These are phyloP conservation scores for Microsporum audouinii DNA, from an alignment of 2,329 filamentous ascomycete genomes.

Conservation along the genomic window DNA sequence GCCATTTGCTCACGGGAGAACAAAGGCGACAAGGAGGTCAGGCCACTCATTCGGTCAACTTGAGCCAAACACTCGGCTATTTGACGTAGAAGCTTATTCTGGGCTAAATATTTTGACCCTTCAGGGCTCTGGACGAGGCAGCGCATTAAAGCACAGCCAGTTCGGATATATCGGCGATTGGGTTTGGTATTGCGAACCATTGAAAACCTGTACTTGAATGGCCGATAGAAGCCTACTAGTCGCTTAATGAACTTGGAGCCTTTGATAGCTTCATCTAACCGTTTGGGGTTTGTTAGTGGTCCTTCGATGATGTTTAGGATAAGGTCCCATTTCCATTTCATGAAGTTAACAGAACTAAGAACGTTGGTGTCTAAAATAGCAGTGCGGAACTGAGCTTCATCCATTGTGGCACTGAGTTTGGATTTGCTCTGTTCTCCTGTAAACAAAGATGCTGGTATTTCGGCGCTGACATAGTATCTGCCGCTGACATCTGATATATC, in stretches of 20 bases:
- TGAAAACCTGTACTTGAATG: slow-evolving; percentile 93
- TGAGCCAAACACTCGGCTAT: slow-evolving; percentile 93
- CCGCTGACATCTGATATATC: slow-evolving; percentile 24
- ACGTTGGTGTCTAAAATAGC: slow-evolving; percentile 65
- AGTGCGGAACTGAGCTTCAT: slow-evolving; percentile 52
- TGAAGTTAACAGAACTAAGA: slow-evolving; percentile 75
- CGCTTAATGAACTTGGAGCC: slow-evolving; percentile 94
- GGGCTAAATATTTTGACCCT: slow-evolving; percentile 71
- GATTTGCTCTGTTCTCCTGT: slow-evolving; percentile 35
- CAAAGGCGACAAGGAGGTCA: slow-evolving; percentile 65
- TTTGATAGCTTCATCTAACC: slow-evolving; percentile 85
- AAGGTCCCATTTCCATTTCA: slow-evolving; percentile 96
- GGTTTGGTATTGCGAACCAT: slow-evolving; percentile 81
- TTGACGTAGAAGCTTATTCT: slow-evolving; percentile 87
- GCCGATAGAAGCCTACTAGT: slow-evolving; percentile 85
- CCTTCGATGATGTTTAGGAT: slow-evolving; percentile 87
- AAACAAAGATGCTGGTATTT: slow-evolving; percentile 34
- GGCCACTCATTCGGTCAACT: slow-evolving; percentile 66
- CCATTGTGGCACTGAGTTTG: slow-evolving; percentile 50
- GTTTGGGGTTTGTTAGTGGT: slow-evolving; percentile 77
- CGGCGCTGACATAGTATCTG: slow-evolving; percentile 32
- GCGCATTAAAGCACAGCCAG: slow-evolving; percentile 78
- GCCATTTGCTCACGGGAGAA: slow-evolving; percentile 76
- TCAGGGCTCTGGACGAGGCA: slow-evolving; percentile 76
- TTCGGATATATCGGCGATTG: slow-evolving; percentile 85